Percentiles rank a stretch among this genome's conserved stretches.
These are phyloP conservation scores for Diospyros lotus DNA, from an alignment of 148 eudicot genomes.

Conservation along the genomic window DNA sequence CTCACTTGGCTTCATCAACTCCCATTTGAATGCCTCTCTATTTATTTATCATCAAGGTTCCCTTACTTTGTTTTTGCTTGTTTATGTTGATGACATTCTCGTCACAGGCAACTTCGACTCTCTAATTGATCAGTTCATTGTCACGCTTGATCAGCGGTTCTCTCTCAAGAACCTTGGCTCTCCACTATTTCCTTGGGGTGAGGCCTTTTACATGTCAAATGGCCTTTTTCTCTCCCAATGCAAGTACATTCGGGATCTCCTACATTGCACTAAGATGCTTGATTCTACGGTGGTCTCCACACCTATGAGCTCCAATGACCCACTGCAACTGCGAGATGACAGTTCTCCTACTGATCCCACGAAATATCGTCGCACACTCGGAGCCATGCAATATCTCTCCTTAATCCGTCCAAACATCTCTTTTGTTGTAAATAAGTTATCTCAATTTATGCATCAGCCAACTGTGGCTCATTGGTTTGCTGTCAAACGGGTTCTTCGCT, in stretches of 20 bases:
- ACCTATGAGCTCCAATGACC: background rate
- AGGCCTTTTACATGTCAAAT: background rate
- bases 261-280: background rate
- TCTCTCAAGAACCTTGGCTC: background rate
- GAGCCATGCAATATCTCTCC: background rate
- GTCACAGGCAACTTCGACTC: background rate
- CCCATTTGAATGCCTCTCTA: background rate
- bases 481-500: background rate
- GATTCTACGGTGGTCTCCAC: background rate
- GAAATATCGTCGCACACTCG: background rate
- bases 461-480: background rate
- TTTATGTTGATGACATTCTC: background rate
- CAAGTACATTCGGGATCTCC: conserved; percentile 1
- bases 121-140: background rate
- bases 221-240: background rate
- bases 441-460: background rate
- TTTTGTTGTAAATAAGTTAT: background rate
- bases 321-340: background rate
- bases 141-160: background rate
- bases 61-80: too few relatives aligned
- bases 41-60: too few relatives aligned
- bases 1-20: background rate
- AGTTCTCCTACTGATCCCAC: background rate
- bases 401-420: background rate
- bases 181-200: background rate